Evolutionary conservation across 768 basidiomycete species (phyloP).

Genomic region (Panus rudis): DNA sequence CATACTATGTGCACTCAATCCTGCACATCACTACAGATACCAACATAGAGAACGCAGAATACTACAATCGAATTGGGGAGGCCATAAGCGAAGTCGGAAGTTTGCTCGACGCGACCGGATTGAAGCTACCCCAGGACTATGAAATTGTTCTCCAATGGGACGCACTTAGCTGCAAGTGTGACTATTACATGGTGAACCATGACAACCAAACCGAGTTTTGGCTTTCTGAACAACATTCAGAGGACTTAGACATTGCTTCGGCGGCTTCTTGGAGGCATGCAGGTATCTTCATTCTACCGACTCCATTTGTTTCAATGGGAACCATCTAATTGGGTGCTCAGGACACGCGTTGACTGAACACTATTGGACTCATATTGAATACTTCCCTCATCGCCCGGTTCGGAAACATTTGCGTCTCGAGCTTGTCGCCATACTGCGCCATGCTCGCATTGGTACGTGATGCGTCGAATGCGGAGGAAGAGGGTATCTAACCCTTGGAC

Average conservation of each 20-base stretch:
- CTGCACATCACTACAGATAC: constrained; percentile 4
- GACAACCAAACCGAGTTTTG: constrained; percentile 15
- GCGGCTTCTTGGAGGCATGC: constrained; percentile 5
- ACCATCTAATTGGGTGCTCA: not conserved
- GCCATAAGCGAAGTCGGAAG: not conserved
- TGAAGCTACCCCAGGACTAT: constrained; percentile 5
- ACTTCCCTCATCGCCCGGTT: constrained; percentile 19
- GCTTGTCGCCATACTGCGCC: constrained; percentile 14
- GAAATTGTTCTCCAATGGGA: constrained; percentile 11
- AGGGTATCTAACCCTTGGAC: too few relatives aligned
- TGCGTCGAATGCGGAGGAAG: too few relatives aligned
- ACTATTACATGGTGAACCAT: constrained; percentile 19
- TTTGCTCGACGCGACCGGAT: not conserved
- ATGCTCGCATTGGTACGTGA: constrained; percentile 16
- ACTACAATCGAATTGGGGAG: not conserved
- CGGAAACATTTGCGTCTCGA: constrained; percentile 4
- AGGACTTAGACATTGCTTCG: constrained; percentile 7
- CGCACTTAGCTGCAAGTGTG: constrained; percentile 5
- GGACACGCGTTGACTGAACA: constrained; percentile 16
- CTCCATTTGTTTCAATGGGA: not conserved
- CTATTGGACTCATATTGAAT: constrained; percentile 24
- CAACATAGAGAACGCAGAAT: not conserved
- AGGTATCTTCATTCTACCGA: constrained; percentile 4
- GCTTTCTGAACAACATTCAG: constrained; percentile 13
- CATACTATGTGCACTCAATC: constrained; percentile 8